Evolutionary conservation across 1,284 basidiomycete species (phyloP).

Genomic region (Trametes versicolor): DNA sequence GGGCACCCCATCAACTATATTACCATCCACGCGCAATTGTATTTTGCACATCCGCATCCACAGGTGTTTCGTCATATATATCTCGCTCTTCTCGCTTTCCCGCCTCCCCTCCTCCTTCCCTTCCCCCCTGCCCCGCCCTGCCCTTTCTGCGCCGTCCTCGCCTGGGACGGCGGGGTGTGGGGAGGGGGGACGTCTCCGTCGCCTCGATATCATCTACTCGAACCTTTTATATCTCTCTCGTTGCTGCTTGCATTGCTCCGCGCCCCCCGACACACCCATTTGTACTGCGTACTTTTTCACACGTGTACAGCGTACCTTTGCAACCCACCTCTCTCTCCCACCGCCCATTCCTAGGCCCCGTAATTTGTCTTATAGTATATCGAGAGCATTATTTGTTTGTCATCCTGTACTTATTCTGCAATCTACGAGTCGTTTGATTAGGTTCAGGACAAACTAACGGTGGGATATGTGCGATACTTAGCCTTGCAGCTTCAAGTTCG

Average conservation of each 20-base stretch:
- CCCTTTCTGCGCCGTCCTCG: constrained; percentile 12
- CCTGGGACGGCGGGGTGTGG: not conserved
- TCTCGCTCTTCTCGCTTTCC: constrained; percentile 50
- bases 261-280: constrained; percentile 34
- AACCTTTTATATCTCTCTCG: constrained; percentile 43
- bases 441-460: constrained; percentile 25
- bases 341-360: constrained; percentile 42
- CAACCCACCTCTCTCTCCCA: constrained; percentile 19
- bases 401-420: constrained; percentile 73
- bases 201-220: constrained; percentile 32
- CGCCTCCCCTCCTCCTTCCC: constrained; percentile 33
- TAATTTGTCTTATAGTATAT: constrained; percentile 55
- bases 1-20: constrained; percentile 42
- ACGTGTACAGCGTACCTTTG: constrained; percentile 52
- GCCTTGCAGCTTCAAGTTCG: no score
- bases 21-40: constrained; percentile 68
- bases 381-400: constrained; percentile 68
- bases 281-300: constrained; percentile 51
- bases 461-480: not conserved
- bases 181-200: constrained; percentile 7
- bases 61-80: constrained; percentile 45
- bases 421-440: constrained; percentile 44
- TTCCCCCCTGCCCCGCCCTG: constrained; percentile 14
- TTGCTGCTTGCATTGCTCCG: constrained; percentile 35
- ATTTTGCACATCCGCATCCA: constrained; percentile 71